Base-by-base conservation (phyloP, 768 basidiomycete species). In the Hemileccinum rubropunctum region DNA sequence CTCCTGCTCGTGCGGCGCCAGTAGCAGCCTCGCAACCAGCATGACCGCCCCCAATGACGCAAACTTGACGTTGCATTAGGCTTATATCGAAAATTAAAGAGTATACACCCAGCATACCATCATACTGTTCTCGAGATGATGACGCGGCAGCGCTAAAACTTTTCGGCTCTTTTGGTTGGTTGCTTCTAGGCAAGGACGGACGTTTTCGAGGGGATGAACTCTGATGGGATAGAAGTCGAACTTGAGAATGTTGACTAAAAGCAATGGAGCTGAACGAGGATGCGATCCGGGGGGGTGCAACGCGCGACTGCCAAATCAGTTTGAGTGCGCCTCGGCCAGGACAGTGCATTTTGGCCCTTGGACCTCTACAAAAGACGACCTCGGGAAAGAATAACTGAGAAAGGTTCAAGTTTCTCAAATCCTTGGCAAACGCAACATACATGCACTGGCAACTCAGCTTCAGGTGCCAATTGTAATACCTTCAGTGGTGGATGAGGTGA, bases 1-100 rank as follows among this genome's bases (percentile, higher is more conserved):
- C 91, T 1, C 93, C 91, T 0, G 86, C 80, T 39, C 93, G 76
- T 1, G 93, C 91, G 14, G 92, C 78, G 3, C 86, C 93, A 6
- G 91, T 81, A 0, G 93, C 92, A 1, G 93, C 93, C 64, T 95
- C 93, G 59, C 90, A 92, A 1, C 93, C 93, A 27, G 93, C 93
- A 73, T 95, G 93, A 4, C 93, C 93, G 4, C 88, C 93, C 23
- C 93, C 93, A 57, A 95, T 90, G 27, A 95, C 77, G 58, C 91
- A 91, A 0, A 93, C 90, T 81, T 8, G 18, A 18, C 73, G 72
- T 8, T 71, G 54, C 15, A 65, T 76, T 42, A 70, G 71, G 55
- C 75, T 77, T 14, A 13, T 10, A 23, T 8, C 74, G 71, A 48
- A 26, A 21, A 12, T 23, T 33, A 5, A 50, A n/a, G 8, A 53